phyloP scores from a whole-genome alignment of 1,284 basidiomycete genomes.

The Cryptococcus sp. region DNA sequence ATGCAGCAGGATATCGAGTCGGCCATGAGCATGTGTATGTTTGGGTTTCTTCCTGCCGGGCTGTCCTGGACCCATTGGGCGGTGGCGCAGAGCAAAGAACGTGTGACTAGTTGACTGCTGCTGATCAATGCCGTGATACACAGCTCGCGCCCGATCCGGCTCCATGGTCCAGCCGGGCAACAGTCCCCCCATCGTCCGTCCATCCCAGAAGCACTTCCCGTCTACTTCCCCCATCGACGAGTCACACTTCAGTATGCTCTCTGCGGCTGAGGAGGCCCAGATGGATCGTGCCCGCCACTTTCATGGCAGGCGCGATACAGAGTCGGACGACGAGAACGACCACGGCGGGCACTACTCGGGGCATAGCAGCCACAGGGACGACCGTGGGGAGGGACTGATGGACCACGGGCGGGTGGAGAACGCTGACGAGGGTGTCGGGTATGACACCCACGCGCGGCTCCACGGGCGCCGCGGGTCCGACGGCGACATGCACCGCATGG shows the following conservation, averaged over 20 bases:
- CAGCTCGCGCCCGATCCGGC: conserved; percentile 20
- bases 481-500: conserved; percentile 13
- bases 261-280: conserved; percentile 48
- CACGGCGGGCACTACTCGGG: conserved; percentile 11
- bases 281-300: conserved; percentile 41
- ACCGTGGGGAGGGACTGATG: conserved; percentile 16
- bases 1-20: conserved; percentile 25
- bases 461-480: conserved; percentile 14
- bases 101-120: too few relatives aligned
- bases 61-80: neutral
- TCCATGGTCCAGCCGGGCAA: conserved; percentile 16
- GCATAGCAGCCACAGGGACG: conserved; percentile 16
- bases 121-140: too few relatives aligned
- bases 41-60: neutral
- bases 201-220: conserved; percentile 18
- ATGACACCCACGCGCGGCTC: conserved; percentile 24
- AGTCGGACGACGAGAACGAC: conserved; percentile 20
- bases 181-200: conserved; percentile 17
- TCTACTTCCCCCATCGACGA: conserved; percentile 46
- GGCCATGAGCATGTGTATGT: conserved; percentile 23
- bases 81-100: too few relatives aligned
- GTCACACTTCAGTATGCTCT: conserved; percentile 47
- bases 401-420: conserved; percentile 14
- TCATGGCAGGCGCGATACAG: conserved; percentile 22
- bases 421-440: conserved; percentile 18